These are phyloP conservation scores for Boletellus ananiceps DNA, from an alignment of 768 basidiomycete species.

Conservation along the genomic window DNA sequence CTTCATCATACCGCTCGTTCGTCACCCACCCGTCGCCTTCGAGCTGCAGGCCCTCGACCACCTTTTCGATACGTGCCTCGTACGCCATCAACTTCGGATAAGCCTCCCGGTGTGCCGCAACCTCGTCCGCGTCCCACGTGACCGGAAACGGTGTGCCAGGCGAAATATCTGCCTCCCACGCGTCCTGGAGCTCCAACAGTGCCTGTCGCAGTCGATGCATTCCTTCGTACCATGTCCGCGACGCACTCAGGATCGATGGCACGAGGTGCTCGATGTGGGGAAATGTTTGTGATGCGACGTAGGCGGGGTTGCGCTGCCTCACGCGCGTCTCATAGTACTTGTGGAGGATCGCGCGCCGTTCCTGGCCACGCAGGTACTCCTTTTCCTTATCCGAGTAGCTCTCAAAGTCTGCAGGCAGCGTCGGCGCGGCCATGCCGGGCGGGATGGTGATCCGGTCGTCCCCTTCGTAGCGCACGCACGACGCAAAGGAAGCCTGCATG, in stretches of 20 bases:
- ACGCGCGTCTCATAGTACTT: slow-evolving; percentile 3
- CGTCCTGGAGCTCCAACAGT: not conserved
- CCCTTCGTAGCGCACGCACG: slow-evolving; percentile 4
- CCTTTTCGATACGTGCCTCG: not conserved
- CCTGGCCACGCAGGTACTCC: not conserved
- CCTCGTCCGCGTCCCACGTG: not conserved
- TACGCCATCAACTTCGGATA: not conserved
- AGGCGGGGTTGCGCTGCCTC: not conserved
- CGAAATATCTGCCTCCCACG: not conserved
- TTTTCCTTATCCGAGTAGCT: not conserved
- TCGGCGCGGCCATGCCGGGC: not conserved
- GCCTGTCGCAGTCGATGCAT: slow-evolving; percentile 2
- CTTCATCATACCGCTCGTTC: not conserved
- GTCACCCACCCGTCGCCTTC: not conserved
- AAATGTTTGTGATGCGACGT: not conserved
- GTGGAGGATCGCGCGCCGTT: slow-evolving; percentile 4
- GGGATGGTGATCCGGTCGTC: slow-evolving; percentile 3
- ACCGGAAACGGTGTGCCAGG: not conserved
- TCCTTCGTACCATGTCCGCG: slow-evolving; percentile 6
- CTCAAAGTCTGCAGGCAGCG: not conserved
- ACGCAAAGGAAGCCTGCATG: slow-evolving; percentile 7
- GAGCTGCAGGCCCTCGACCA: not conserved
- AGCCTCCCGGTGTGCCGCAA: not conserved
- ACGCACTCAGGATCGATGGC: slow-evolving; percentile 1
- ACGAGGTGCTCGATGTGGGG: not conserved